Conservation (phyloP, 306 rosid genomes). For the Cicer chorassanicum region DNA sequence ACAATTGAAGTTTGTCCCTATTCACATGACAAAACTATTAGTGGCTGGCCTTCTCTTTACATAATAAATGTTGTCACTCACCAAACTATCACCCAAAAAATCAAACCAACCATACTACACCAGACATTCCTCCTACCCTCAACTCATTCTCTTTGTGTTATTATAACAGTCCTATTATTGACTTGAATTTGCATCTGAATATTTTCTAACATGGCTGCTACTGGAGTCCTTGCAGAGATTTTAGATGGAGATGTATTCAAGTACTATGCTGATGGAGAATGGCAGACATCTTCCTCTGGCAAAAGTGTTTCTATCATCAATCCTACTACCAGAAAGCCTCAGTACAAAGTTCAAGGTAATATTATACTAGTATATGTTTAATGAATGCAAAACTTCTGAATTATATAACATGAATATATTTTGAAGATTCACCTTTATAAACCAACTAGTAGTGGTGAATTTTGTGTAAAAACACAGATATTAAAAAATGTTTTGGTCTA, state of each 20-base stretch:
- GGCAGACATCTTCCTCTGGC: conserved; percentile 85
- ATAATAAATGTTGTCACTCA: conserved; percentile 39
- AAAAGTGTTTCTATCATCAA: conserved; percentile 82
- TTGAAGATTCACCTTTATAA: neutral
- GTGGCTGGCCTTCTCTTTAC: conserved; percentile 62
- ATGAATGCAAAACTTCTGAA: too few relatives aligned
- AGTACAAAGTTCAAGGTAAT: conserved; percentile 94
- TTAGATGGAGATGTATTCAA: conserved; percentile 81
- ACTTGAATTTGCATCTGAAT: neutral
- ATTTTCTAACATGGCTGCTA: conserved; percentile 64
- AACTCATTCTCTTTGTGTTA: conserved; percentile 32
- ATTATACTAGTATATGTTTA: too few relatives aligned
- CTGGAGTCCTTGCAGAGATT: conserved; percentile 76
- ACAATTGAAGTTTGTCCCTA: conserved; percentile 16
- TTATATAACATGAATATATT: neutral
- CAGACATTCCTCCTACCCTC: conserved; percentile 49
- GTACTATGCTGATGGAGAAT: conserved; percentile 84
- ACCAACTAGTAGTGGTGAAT: neutral
- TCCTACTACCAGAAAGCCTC: conserved; percentile 82
- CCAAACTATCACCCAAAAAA: conserved; percentile 44
- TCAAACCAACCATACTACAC: conserved; percentile 43
- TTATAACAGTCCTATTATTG: neutral
- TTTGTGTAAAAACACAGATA: neutral
- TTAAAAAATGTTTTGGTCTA: neutral
- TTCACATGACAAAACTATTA: conserved; percentile 31